These are phyloP conservation scores for Cladosporium austrohemisphaericum DNA, from an alignment of 2,329 filamentous ascomycete genomes.

Conservation along the genomic window DNA sequence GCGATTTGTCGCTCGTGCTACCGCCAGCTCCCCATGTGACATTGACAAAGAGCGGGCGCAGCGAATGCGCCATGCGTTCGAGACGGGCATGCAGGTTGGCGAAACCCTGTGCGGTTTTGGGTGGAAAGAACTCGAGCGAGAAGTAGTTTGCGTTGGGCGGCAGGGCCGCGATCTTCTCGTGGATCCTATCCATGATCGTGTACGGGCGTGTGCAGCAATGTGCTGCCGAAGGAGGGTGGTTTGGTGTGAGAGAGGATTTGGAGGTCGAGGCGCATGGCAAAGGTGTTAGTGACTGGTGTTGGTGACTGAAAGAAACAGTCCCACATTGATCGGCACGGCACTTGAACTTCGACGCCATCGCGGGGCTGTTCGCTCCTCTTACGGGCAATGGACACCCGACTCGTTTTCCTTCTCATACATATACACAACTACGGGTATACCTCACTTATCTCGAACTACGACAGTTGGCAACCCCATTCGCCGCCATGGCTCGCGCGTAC, in stretches of 20 bases:
- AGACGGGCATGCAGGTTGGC: slow-evolving; percentile 89
- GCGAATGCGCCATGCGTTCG: slow-evolving; percentile 87
- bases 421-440: no score
- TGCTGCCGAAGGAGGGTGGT: neutral
- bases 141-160: slow-evolving; percentile 80
- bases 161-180: slow-evolving; percentile 89
- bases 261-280: neutral
- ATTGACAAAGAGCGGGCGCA: slow-evolving; percentile 90
- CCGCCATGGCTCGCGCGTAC: no score
- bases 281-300: neutral
- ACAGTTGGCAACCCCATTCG: no score
- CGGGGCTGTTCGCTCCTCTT: no score
- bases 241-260: neutral
- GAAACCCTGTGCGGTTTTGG: slow-evolving; percentile 94
- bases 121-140: slow-evolving; percentile 98
- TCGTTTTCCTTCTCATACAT: no score
- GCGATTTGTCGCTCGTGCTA: slow-evolving; percentile 82
- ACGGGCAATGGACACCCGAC: no score
- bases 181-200: slow-evolving; percentile 53
- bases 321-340: no score
- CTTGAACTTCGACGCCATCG: no score
- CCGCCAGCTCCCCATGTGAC: slow-evolving; percentile 98
- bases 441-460: no score
- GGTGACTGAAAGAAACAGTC: neutral
- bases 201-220: neutral